Evolutionary conservation across 352 stramenopile genomes (phyloP).

Genomic region (Pelagophyceae sp.): DNA sequence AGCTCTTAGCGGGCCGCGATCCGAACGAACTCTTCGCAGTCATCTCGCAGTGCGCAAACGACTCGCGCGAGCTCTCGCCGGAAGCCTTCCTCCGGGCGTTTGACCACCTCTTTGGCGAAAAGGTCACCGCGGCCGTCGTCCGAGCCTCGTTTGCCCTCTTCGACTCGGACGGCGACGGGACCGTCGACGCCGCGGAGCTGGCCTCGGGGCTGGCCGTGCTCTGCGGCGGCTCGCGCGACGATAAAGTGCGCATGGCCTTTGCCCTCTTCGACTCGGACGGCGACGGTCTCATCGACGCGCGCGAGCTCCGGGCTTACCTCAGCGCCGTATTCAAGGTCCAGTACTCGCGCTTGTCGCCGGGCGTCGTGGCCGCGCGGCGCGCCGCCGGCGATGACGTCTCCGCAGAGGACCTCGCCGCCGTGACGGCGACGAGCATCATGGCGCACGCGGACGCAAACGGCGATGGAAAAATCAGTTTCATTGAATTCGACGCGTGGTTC

Average conservation of each 20-base stretch:
- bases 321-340: conserved; percentile 22
- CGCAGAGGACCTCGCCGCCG: conserved; percentile 6
- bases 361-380: background rate
- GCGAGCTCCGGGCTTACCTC: conserved; percentile 26
- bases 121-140: conserved; percentile 23
- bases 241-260: conserved; percentile 70
- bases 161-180: conserved; percentile 49
- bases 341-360: background rate
- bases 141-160: conserved; percentile 14
- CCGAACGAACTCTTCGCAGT: conserved; percentile 66
- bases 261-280: conserved; percentile 66
- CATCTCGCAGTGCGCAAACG: conserved; percentile 64
- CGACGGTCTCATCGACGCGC: conserved; percentile 17
- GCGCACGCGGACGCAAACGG: background rate
- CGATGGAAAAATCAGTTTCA: conserved; percentile 17
- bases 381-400: conserved; percentile 14
- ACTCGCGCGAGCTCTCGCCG: conserved; percentile 60
- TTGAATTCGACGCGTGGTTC: conserved; percentile 26
- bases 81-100: conserved; percentile 59
- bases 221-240: conserved; percentile 62
- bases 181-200: conserved; percentile 71
- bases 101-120: conserved; percentile 49
- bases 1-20: conserved; percentile 46
- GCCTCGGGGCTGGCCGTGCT: conserved; percentile 64
- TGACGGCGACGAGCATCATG: background rate